phyloP scores from a whole-genome alignment of 2,329 filamentous ascomycete genomes.

The Aureobasidium sp. region DNA sequence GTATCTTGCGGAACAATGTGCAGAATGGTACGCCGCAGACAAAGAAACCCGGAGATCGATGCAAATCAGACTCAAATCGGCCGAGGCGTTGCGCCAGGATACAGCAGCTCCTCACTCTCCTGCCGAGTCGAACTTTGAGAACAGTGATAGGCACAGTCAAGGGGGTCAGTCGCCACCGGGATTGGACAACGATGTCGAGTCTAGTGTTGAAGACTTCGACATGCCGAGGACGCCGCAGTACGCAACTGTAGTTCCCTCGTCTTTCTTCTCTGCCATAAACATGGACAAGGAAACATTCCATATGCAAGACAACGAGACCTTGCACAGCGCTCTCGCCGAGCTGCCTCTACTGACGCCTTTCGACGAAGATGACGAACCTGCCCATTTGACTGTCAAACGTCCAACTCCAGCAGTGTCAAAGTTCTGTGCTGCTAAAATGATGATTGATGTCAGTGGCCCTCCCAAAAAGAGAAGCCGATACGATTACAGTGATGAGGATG shows the following conservation, averaged over 20 bases:
- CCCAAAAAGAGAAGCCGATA: constrained; percentile 76
- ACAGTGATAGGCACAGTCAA: constrained; percentile 9
- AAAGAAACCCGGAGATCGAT: constrained; percentile 58
- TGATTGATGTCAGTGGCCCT: constrained; percentile 58
- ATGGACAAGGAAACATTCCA: constrained; percentile 15
- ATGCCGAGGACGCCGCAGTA: constrained; percentile 16
- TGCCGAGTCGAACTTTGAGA: constrained; percentile 16
- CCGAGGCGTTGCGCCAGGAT: constrained; percentile 20
- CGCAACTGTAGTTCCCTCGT: constrained; percentile 15
- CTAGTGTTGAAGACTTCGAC: constrained; percentile 12
- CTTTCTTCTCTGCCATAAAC: constrained; percentile 17
- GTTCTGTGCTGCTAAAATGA: constrained; percentile 74
- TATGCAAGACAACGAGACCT: constrained; percentile 16
- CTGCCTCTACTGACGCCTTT: constrained; percentile 71
- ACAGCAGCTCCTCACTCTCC: constrained; percentile 22
- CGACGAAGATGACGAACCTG: constrained; percentile 47
- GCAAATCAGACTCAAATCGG: constrained; percentile 55
- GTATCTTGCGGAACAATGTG: constrained; percentile 74
- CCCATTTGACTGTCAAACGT: constrained; percentile 32
- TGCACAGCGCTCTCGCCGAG: constrained; percentile 62
- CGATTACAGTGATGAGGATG: constrained; percentile 50
- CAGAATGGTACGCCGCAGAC: constrained; percentile 66
- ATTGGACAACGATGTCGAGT: constrained; percentile 12
- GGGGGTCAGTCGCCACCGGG: constrained; percentile 13
- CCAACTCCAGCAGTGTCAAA: constrained; percentile 72